Evolutionary conservation across 176 grass and related monocot genomes (phyloP).

Genomic region (Oryza glumipatula): DNA sequence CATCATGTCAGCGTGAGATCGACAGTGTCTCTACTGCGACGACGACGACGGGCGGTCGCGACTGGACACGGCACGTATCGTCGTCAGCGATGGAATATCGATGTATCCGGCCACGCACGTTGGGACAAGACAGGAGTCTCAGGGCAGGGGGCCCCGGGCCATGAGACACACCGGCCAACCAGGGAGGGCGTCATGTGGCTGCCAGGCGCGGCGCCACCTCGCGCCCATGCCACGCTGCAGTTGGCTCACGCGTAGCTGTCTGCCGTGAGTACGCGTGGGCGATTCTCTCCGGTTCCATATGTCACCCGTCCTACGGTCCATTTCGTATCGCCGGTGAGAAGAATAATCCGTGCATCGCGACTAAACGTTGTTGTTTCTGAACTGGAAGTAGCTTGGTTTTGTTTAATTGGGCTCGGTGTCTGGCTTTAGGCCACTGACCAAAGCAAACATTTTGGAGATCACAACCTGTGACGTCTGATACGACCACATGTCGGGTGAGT

Average conservation of each 20-base stretch:
- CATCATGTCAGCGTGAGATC: not conserved
- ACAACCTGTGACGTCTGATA: not conserved
- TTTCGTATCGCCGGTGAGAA: not conserved
- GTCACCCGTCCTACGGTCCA: not conserved
- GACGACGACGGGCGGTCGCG: not conserved
- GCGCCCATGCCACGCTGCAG: not conserved
- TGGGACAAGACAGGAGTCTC: constrained; percentile 16
- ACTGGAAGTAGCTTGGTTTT: not conserved
- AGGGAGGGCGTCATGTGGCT: not conserved
- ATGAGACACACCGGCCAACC: too few relatives aligned
- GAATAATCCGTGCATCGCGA: not conserved
- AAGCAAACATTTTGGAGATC: constrained; percentile 6
- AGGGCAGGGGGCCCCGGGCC: not conserved
- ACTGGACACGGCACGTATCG: not conserved
- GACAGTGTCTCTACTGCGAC: not conserved
- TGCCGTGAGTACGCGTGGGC: not conserved
- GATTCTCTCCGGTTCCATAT: not conserved
- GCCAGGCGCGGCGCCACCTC: not conserved
- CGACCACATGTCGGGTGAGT: not conserved
- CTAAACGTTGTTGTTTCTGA: not conserved
- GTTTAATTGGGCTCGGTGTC: not conserved
- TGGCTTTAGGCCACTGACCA: not conserved
- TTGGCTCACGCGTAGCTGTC: constrained; percentile 2
- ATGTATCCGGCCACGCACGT: not conserved
- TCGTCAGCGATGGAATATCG: not conserved